phyloP scores from a whole-genome alignment of 192 early-diverging fungal species.

The Backusella psychrophila region DNA sequence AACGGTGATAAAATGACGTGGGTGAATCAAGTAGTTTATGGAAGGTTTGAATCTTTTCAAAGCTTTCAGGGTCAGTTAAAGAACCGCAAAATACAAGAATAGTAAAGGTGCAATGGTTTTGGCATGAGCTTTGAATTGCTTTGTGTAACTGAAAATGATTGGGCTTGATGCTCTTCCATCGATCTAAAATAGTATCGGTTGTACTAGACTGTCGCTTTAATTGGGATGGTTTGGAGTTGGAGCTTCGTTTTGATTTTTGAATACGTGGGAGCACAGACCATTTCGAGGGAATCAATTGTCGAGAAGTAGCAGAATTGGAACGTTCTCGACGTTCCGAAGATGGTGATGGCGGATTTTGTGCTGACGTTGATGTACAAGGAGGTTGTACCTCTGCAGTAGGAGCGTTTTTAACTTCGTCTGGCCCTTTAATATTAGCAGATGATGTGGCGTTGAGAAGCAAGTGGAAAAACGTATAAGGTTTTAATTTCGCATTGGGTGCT shows the following conservation, averaged over 20 bases:
- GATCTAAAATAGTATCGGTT: conserved; percentile 4
- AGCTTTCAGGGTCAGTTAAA: background rate
- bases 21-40: conserved; percentile 11
- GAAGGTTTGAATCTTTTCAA: background rate
- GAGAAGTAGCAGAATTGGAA: conserved; percentile 5
- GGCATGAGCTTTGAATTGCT: background rate
- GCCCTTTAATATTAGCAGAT: background rate
- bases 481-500: conserved; percentile 25
- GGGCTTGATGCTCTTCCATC: conserved; percentile 22
- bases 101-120: conserved; percentile 7
- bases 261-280: background rate
- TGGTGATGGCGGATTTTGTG: background rate
- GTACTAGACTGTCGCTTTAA: background rate
- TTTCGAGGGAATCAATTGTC: background rate
- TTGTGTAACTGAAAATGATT: conserved; percentile 19
- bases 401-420: background rate
- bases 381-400: background rate
- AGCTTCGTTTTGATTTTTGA: conserved; percentile 8
- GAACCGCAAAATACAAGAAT: conserved; percentile 25
- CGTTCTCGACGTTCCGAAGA: background rate
- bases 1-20: conserved; percentile 14
- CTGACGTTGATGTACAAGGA: background rate
- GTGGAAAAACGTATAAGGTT: conserved; percentile 24
- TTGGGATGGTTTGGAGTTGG: background rate
- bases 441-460: background rate